These are phyloP conservation scores for Sideroxylon spinosum DNA, from an alignment of 179 eudicot genomes.

Conservation along the genomic window DNA sequence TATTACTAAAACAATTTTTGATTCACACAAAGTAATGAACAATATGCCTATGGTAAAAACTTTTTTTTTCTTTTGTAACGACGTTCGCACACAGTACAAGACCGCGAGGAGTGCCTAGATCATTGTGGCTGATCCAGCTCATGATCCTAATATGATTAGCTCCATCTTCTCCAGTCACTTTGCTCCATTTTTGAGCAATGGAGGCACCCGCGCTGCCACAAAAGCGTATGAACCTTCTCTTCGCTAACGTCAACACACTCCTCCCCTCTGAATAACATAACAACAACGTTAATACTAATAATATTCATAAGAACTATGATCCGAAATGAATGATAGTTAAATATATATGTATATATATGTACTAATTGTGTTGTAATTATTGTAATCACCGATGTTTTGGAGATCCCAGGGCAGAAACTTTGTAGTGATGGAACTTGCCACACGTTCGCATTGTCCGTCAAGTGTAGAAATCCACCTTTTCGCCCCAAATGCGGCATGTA, in stretches of 20 bases:
- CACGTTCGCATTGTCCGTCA: conserved; percentile 46
- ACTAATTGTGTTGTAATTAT: background rate
- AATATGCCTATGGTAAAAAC: no score
- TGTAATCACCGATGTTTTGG: conserved; percentile 10
- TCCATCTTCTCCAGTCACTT: conserved; percentile 30
- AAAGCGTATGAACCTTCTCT: conserved; percentile 45
- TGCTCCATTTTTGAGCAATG: conserved; percentile 39
- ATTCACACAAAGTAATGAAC: no score
- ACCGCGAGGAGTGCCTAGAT: conserved; percentile 47
- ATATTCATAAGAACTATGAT: no score
- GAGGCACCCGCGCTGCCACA: conserved; percentile 37
- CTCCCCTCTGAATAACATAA: conserved; percentile 33
- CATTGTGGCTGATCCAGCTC: conserved; percentile 36
- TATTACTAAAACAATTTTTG: no score
- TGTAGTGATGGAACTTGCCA: conserved; percentile 42
- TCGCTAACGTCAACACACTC: conserved; percentile 47
- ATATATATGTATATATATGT: background rate
- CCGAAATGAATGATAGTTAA: no score
- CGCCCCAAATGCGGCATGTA: conserved; percentile 49
- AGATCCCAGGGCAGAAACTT: conserved; percentile 28
- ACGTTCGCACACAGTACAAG: conserved; percentile 46
- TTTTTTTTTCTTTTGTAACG: no score
- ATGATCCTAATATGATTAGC: conserved; percentile 42
- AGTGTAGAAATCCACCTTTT: conserved; percentile 45
- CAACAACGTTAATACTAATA: background rate